These are phyloP conservation scores for Aspergillus hiratsukae DNA, from an alignment of 2,329 filamentous ascomycete species.

Conservation along the genomic window DNA sequence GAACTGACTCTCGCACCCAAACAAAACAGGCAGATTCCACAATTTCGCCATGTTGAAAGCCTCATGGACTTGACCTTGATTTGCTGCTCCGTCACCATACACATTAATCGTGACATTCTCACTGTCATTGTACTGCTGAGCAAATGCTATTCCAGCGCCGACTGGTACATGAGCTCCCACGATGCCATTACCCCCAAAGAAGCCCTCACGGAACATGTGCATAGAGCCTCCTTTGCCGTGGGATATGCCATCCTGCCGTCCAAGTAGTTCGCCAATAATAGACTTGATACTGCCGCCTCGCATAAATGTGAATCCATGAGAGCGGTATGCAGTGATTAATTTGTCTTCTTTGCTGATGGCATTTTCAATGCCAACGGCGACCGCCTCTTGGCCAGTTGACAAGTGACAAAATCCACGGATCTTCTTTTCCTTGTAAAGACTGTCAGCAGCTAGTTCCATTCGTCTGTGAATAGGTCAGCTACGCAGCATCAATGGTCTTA, in stretches of 20 bases:
- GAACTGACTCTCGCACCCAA: conserved; percentile 88
- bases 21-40: conserved; percentile 89
- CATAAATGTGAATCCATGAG: conserved; percentile 95
- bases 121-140: conserved; percentile 81
- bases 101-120: conserved; percentile 80
- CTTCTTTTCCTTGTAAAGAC: conserved; percentile 98
- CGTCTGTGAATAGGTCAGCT: conserved; percentile 55
- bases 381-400: conserved; percentile 93
- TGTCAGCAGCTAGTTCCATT: conserved; percentile 96
- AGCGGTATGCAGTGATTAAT: conserved; percentile 93
- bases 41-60: conserved; percentile 99
- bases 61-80: conserved; percentile 98
- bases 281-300: conserved; percentile 80
- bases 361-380: conserved; percentile 92
- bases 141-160: conserved; percentile 89
- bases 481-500: not conserved
- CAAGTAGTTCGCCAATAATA: conserved; percentile 90
- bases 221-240: conserved; percentile 98
- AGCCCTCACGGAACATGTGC: conserved; percentile 97
- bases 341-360: conserved; percentile 84
- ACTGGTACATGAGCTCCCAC: conserved; percentile 96
- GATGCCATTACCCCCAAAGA: conserved; percentile 97
- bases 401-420: conserved; percentile 98
- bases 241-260: conserved; percentile 87
- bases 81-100: conserved; percentile 94